Base-by-base conservation (phyloP, 495 filamentous ascomycete species). In the Evansstolkia leycettana region DNA sequence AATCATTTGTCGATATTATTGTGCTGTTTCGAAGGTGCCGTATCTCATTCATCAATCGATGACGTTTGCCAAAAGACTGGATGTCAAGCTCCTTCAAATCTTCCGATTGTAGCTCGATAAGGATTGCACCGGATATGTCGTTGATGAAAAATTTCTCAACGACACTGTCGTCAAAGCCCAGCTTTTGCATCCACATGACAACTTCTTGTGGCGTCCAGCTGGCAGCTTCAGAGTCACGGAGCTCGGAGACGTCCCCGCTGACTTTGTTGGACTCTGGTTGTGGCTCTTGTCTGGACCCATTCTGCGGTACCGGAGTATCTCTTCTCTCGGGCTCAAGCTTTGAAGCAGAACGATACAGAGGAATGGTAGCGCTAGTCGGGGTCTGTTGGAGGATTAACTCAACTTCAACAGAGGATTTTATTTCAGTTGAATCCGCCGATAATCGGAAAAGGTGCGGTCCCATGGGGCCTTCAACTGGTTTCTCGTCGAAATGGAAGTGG, bases 21-120 rank as follows among this genome's bases (percentile, higher is more conserved):
- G 17, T 19, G 17, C 17, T 34, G 29, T 30, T 26, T 11, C 30
- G 42, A 15, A 45, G 38, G 5, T 40, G 33, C 0, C 26, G 31
- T 37, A 96, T 93, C 41, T 82, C 79, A 43, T 75, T 75, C 87
- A 92, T 94, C 0, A 98, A 48, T 40, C 71, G 73, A 34, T 85
- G 85, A 14, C 90, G 75, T 43, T 89, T 85, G 11, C 90, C 90
- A 57, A 95, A 95, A 0, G 90, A 95, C n/a, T 69, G 60, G 40
- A 98, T 92, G 14, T 81, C 81, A 4, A 95, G 76, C 58, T 98
- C 90, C 48, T 87, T 86, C n/a, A 98, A 66, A 49, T 95, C 87
- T 23, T 94, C 84, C 44, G 83, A 74, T 48, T 93, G 81, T n/a
- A 98, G 62, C 11, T 82, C 78, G 16, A 89, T 73, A 1, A 98